Base-by-base conservation (phyloP, 441 rosid species). In the Erodium texanum region DNA sequence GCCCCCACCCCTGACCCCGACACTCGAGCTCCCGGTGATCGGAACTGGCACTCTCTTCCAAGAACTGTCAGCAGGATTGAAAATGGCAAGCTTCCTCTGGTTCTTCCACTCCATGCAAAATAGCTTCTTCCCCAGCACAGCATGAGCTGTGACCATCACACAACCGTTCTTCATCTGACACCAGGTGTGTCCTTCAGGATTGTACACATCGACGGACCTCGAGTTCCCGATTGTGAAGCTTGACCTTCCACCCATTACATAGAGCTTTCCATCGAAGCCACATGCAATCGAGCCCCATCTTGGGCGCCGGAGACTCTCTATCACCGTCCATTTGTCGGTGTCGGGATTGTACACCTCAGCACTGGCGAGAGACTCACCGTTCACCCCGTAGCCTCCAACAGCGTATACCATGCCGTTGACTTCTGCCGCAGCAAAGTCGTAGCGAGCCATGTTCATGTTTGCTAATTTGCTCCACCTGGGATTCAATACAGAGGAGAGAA, bases 181-280 rank as follows among this genome's bases (percentile, higher is more conserved):
- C 99, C 99, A 95, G 43, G 84, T 48, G 69, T 82, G 86, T 56
- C 68, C 74, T 70, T 81, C 89, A 2, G 98, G 92, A 70, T 84
- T 75, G 82, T 90, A 95, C 6, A 95, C 90, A 73, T 92, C 95
- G n/a, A 95, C 80, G 24, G 81, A 79, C 82, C 77, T 87, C 1
- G 98, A 95, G 79, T 95, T 85, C 52, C 99, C 98, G 65, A 95
- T 95, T 2, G 95, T 87, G 85, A 92, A 95, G 80, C 84, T 89
- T 7, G 99, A 95, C 72, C 99, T 89, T 32, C 99, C 99, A 54
- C 99, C 99, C 88, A 95, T 87, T 32, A 95, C 90, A 19, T 95
- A 95, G n/a, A 95, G 92, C 77, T 87, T 92, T 45, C 98, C 97
- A 1, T 83, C 85, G 15, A 95, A 82, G 50, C 92, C 66, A 24